phyloP scores from a whole-genome alignment of 164 flowering plant species.

The Platanus orientalis region DNA sequence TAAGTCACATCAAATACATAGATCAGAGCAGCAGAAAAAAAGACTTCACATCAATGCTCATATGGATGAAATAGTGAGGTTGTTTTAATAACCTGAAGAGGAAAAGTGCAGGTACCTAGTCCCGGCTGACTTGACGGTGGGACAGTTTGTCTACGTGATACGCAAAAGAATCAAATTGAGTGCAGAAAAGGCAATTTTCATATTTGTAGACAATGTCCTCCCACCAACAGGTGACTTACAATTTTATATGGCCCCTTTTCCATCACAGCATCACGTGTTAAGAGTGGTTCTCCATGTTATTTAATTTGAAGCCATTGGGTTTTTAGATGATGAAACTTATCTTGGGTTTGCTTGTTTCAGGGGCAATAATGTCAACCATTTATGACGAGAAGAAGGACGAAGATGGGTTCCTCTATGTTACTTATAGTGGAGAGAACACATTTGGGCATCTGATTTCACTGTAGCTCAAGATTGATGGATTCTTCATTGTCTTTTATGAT shows the following conservation, averaged over 20 bases:
- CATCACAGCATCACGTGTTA: no score
- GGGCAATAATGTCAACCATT: not conserved
- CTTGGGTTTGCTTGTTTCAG: not conserved
- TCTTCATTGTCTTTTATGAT: not conserved
- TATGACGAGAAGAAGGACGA: slow-evolving; percentile 22
- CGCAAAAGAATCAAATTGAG: slow-evolving; percentile 81
- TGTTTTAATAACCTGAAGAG: not conserved
- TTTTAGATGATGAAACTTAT: no score
- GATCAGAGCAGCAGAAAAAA: no score
- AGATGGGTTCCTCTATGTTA: slow-evolving; percentile 19
- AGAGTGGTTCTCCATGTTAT: no score
- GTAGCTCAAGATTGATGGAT: not conserved
- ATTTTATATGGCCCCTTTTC: no score
- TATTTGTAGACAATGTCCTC: slow-evolving; percentile 22
- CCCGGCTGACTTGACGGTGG: slow-evolving; percentile 25
- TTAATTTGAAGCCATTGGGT: not conserved
- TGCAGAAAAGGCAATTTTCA: slow-evolving; percentile 77
- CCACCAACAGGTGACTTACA: slow-evolving; percentile 60
- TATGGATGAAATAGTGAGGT: not conserved
- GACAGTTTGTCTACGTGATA: slow-evolving; percentile 80
- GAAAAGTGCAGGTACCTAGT: slow-evolving; percentile 66
- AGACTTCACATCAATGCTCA: no score
- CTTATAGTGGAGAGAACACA: slow-evolving; percentile 21
- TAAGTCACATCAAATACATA: no score
- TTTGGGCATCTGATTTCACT: not conserved